phyloP scores from a whole-genome alignment of 345 rosid species.

The Sonneratia alba region DNA sequence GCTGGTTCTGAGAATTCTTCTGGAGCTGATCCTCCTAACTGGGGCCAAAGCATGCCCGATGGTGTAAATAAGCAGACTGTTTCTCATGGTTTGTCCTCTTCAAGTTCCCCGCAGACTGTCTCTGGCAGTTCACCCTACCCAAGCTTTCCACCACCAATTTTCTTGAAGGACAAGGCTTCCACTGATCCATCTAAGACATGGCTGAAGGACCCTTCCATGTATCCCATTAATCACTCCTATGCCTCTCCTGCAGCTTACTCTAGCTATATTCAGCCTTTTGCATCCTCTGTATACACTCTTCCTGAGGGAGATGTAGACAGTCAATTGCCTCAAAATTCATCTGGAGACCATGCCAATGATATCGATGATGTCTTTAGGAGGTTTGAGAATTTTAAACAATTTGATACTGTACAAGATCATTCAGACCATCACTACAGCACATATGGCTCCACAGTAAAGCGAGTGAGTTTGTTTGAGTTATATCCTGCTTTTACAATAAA shows the following conservation, averaged over 20 bases:
- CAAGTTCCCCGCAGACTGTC: background rate
- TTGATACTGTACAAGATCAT: slow-evolving; percentile 65
- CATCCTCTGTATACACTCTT: slow-evolving; percentile 14
- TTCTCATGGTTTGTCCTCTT: background rate
- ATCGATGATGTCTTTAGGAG: slow-evolving; percentile 38
- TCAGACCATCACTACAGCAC: slow-evolving; percentile 53
- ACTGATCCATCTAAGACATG: slow-evolving; percentile 12
- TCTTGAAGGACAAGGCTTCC: slow-evolving; percentile 1
- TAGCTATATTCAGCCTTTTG: slow-evolving; percentile 3
- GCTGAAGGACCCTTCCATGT: slow-evolving; percentile 6
- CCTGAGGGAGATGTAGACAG: slow-evolving; percentile 18
- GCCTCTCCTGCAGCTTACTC: slow-evolving; percentile 5
- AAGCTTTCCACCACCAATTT: background rate
- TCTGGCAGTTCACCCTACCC: background rate
- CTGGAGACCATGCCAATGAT: slow-evolving; percentile 24
- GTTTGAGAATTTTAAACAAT: slow-evolving; percentile 53
- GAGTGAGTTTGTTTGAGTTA: slow-evolving; percentile 31
- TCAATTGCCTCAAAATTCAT: slow-evolving; percentile 10
- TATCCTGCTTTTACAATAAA: background rate
- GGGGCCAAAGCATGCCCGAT: slow-evolving; percentile 2
- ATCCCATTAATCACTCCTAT: background rate
- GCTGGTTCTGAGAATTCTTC: slow-evolving; percentile 2
- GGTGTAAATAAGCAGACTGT: background rate
- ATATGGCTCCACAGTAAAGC: slow-evolving; percentile 28
- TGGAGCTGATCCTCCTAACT: slow-evolving; percentile 12